Evolutionary conservation across 805 yeast species (phyloP).

Genomic region (Sugiyamaella mastotermitis): DNA sequence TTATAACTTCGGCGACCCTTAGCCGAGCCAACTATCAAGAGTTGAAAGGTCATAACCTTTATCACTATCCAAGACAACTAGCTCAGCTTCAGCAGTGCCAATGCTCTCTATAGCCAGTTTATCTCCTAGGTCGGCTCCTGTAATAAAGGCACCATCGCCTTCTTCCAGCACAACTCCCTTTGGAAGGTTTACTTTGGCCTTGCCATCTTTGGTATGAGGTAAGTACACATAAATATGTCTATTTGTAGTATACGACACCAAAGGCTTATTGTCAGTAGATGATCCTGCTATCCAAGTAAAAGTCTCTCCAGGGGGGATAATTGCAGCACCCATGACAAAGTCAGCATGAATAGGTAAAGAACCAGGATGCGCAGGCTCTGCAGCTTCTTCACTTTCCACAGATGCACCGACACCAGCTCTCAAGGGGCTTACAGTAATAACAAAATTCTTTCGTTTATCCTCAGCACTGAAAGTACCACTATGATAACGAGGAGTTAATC

Average conservation of each 20-base stretch:
- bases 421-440: conserved; percentile 4
- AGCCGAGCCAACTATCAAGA: too few relatives aligned
- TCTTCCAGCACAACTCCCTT: neutral
- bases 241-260: too few relatives aligned
- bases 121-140: neutral
- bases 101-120: neutral
- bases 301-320: conserved; percentile 3
- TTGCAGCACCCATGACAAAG: conserved; percentile 7
- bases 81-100: conserved; percentile 3
- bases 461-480: conserved; percentile 1
- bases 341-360: conserved; percentile 5
- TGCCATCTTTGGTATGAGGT: neutral
- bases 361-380: neutral
- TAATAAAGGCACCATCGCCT: conserved; percentile 7
- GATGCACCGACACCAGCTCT: conserved; percentile 4
- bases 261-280: neutral
- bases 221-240: conserved; percentile 6
- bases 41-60: too few relatives aligned
- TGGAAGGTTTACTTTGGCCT: neutral
- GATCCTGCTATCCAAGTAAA: conserved; percentile 1
- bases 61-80: conserved; percentile 2
- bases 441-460: conserved; percentile 2
- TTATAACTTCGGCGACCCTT: conserved; percentile 2
- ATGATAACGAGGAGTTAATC: conserved; percentile 2
- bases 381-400: neutral